A percentile compares a stretch with the other conserved stretches of the same genome.
Conservation (phyloP, 2,329 filamentous ascomycete genomes). For the Cladosporium colombiae region DNA sequence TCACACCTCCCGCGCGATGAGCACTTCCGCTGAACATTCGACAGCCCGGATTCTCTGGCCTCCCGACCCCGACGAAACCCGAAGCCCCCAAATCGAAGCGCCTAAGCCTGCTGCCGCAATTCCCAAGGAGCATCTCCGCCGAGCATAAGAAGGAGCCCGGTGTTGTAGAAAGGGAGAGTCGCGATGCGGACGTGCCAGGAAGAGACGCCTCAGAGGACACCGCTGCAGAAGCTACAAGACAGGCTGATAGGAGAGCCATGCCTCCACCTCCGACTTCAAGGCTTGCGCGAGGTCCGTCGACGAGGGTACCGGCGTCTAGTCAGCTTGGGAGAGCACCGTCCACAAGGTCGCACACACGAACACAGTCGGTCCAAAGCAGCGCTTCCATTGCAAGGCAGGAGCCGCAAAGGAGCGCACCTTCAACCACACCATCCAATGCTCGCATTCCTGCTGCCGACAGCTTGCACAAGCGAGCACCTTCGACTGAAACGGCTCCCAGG, state of each 20-base stretch:
- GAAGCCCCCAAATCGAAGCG: conserved; percentile 30
- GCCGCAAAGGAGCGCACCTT: background rate
- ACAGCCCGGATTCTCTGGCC: conserved; percentile 19
- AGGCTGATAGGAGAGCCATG: conserved; percentile 31
- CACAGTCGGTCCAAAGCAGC: conserved; percentile 25
- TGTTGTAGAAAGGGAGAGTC: conserved; percentile 21
- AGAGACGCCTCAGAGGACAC: background rate
- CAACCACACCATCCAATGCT: background rate
- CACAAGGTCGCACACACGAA: conserved; percentile 24
- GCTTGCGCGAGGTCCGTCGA: conserved; percentile 24
- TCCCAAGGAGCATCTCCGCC: conserved; percentile 28
- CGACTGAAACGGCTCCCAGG: background rate
- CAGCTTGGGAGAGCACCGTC: conserved; percentile 24
- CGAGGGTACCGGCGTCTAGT: conserved; percentile 12
- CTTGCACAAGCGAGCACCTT: conserved; percentile 17
- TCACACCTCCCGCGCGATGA: conserved; percentile 20
- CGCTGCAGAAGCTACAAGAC: background rate
- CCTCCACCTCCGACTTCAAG: conserved; percentile 30
- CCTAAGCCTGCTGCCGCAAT: conserved; percentile 36
- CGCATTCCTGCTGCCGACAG: conserved; percentile 4
- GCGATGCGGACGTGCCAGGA: background rate
- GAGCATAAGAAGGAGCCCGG: conserved; percentile 31
- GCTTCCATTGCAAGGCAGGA: conserved; percentile 11
- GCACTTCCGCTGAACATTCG: conserved; percentile 24
- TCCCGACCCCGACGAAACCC: conserved; percentile 15